Conservation (phyloP, 2,329 filamentous ascomycete genomes). For the Massarina eburnea region DNA sequence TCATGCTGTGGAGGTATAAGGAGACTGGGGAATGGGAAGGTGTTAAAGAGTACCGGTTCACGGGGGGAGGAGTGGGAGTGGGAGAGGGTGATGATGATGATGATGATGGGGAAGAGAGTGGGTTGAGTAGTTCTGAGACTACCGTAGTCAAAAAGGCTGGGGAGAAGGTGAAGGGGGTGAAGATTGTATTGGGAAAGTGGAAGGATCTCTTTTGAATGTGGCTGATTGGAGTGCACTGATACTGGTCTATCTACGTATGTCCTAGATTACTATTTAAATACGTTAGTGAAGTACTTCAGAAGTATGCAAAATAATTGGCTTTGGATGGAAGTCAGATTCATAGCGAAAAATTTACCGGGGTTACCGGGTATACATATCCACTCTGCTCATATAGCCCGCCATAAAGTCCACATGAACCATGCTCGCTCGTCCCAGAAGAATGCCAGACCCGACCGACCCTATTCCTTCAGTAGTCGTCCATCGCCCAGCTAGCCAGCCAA, state of each 20-base stretch:
- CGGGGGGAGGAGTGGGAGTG: neutral
- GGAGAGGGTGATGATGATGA: neutral
- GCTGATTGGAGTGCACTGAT: too few relatives aligned
- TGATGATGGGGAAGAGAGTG: neutral
- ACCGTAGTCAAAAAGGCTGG: constrained; percentile 5
- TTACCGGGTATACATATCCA: too few relatives aligned
- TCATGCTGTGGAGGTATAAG: constrained; percentile 46
- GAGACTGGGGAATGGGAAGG: constrained; percentile 46
- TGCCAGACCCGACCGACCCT: too few relatives aligned
- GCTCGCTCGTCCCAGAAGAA: too few relatives aligned
- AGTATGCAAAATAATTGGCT: neutral
- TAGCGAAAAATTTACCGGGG: neutral
- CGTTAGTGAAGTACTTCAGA: too few relatives aligned
- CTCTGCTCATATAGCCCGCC: neutral
- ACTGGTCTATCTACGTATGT: too few relatives aligned
- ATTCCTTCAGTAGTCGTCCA: too few relatives aligned
- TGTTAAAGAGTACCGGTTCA: constrained; percentile 40
- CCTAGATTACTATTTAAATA: too few relatives aligned
- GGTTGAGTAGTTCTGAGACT: neutral
- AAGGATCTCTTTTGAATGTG: too few relatives aligned
- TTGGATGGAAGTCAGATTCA: neutral
- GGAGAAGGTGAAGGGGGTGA: constrained; percentile 1
- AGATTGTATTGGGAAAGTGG: neutral
- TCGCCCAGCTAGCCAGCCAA: too few relatives aligned
- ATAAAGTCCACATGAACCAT: too few relatives aligned